Conservation (phyloP, 352 stramenopile species). For the Phytophthora sp. region DNA sequence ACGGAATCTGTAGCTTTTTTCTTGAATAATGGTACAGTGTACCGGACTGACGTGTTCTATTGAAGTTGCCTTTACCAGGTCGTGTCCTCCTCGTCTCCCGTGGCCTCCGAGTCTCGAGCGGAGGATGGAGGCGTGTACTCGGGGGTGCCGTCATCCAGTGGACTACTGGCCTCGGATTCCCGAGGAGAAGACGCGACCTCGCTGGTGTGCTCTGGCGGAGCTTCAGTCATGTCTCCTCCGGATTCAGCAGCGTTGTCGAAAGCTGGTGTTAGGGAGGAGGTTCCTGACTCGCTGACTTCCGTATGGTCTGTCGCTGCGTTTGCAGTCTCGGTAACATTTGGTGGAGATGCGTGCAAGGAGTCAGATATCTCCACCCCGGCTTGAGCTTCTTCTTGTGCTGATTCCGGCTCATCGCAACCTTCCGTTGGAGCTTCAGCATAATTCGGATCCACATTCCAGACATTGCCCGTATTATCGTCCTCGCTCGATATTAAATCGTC, state of each 20-base stretch:
- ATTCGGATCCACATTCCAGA: constrained; percentile 21
- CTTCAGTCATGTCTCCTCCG: neutral
- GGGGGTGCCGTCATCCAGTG: constrained; percentile 11
- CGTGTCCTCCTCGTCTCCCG: constrained; percentile 10
- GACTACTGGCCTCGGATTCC: constrained; percentile 6
- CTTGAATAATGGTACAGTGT: constrained; percentile 18
- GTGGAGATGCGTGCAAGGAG: too few species aligned
- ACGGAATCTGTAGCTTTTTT: too few species aligned
- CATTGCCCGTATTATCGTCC: neutral
- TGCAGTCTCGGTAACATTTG: neutral
- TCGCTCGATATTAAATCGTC: neutral
- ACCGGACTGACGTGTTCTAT: constrained; percentile 22
- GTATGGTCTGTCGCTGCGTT: too few species aligned
- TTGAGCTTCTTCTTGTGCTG: too few species aligned
- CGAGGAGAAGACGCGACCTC: constrained; percentile 7
- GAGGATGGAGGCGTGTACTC: constrained; percentile 32
- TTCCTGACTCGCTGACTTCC: too few species aligned
- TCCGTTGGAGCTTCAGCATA: too few species aligned
- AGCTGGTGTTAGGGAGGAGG: too few species aligned
- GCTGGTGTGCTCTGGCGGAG: neutral
- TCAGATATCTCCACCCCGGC: too few species aligned
- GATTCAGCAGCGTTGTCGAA: neutral
- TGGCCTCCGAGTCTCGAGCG: constrained; percentile 24
- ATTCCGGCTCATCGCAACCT: too few species aligned
- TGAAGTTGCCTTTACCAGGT: constrained; percentile 16